Evolutionary conservation across 345 rosid genomes (phyloP).

Genomic region (Clausena lansium): DNA sequence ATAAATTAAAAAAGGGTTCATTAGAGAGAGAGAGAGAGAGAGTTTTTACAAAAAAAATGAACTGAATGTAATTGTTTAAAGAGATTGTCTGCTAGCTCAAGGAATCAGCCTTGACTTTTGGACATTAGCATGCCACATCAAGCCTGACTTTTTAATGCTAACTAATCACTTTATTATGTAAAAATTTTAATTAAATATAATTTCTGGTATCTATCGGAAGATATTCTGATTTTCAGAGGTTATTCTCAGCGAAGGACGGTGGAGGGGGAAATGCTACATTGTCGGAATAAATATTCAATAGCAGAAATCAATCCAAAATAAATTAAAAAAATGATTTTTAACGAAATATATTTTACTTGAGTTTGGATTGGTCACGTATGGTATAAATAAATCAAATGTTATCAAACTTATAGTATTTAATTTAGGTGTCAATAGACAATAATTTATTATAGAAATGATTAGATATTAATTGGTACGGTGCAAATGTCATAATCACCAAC

Average conservation of each 20-base stretch:
- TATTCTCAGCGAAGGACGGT: not conserved
- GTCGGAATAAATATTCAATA: not conserved
- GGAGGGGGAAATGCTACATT: not conserved
- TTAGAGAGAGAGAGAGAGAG: not conserved
- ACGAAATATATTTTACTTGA: not conserved
- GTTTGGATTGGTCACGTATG: too few species aligned
- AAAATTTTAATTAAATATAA: not conserved
- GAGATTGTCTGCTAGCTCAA: not conserved
- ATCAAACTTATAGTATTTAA: too few species aligned
- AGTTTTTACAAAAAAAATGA: not conserved
- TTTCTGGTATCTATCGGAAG: not conserved
- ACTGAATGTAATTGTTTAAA: not conserved
- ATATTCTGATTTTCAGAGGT: not conserved
- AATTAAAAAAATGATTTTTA: not conserved
- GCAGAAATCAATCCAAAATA: not conserved
- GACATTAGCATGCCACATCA: not conserved
- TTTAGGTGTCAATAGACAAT: not conserved
- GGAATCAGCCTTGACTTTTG: conserved; percentile 1
- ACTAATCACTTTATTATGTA: not conserved
- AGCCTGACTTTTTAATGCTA: not conserved
- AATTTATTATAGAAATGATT: not conserved
- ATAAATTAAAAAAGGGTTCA: not conserved
- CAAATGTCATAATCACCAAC: not conserved
- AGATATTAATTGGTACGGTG: not conserved
- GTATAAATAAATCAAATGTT: too few species aligned